Conservation (phyloP, 2,329 filamentous ascomycete genomes). For the Exophiala phaeomuriformis region DNA sequence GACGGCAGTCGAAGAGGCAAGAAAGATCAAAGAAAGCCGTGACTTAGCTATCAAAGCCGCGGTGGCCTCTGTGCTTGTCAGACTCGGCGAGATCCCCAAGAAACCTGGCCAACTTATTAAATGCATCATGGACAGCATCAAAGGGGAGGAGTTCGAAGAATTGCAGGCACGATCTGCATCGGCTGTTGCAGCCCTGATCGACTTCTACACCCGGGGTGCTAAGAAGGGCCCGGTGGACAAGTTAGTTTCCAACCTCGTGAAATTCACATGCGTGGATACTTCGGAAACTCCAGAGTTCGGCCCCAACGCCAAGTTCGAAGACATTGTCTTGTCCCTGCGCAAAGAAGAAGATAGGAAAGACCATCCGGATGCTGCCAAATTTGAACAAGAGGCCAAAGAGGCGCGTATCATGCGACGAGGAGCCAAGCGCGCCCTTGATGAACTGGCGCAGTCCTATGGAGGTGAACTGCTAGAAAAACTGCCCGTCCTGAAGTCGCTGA, state of each 20-base stretch:
- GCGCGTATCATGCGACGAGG: constrained; percentile 86
- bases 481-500: constrained; percentile 70
- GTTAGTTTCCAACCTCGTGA: constrained; percentile 88
- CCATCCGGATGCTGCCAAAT: constrained; percentile 82
- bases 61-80: constrained; percentile 78
- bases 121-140: constrained; percentile 96
- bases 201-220: constrained; percentile 71
- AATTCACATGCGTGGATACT: constrained; percentile 95
- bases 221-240: constrained; percentile 86
- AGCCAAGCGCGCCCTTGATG: constrained; percentile 88
- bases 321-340: constrained; percentile 81
- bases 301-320: constrained; percentile 68
- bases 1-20: constrained; percentile 71
- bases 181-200: constrained; percentile 78
- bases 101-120: constrained; percentile 91
- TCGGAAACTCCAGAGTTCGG: constrained; percentile 95
- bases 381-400: constrained; percentile 79
- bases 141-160: constrained; percentile 83
- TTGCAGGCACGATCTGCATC: constrained; percentile 79
- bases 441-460: constrained; percentile 73
- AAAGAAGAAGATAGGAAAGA: constrained; percentile 96
- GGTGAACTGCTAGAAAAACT: constrained; percentile 70
- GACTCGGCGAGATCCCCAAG: constrained; percentile 82
- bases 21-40: constrained; percentile 66
- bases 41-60: constrained; percentile 82